Base-by-base conservation (phyloP, 148 eudicot genomes). In the Camellia granthamiana region DNA sequence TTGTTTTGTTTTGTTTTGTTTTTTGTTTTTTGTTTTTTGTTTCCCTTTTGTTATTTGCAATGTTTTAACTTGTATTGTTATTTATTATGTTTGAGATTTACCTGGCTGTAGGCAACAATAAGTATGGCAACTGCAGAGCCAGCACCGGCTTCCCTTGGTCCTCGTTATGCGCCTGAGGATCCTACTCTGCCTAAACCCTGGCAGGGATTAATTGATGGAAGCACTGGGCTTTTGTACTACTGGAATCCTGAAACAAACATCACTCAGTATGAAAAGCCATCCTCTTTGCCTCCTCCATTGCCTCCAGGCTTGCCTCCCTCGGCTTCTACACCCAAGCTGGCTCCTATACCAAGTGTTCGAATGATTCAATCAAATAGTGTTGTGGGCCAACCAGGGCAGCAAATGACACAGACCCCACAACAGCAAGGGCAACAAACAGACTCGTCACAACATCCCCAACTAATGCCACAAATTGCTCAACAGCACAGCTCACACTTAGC, bases 171-270 rank as follows among this genome's bases (percentile, higher is more conserved):
- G 2, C 99, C 99, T 18, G 97, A 94, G 77, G 99, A 96, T 83
- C 99, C 99, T 46, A 87, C 89, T 52, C 89, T 96, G 79, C 98
- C 98, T 21, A 86, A 87, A 52, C 99, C 99, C 14, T 96, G 99
- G 99, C 93, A 92, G 86, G 98, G 97, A 74, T 88, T 96, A 81
- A 92, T 96, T 82, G 98, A 93, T 74, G 99, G 99, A 84, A 92
- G 88, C 78, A 82, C 92, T 16, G 93, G 97, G 62, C 71, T 88
- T 77, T 81, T 86, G 38, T 96, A 96, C 81, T 96, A 93, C 65
- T 96, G 99, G 99, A 96, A 96, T 83, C 98, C 95, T 9, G 99
- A 96, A 74, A 93, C 98, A 47, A 92, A 91, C 76, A 64, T 90
- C 51, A 94, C 98, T 47, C 99, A 96, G 84, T 96, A 96, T 81